phyloP scores from a whole-genome alignment of 305 asterid species.

The Stenogyne calaminthoides region DNA sequence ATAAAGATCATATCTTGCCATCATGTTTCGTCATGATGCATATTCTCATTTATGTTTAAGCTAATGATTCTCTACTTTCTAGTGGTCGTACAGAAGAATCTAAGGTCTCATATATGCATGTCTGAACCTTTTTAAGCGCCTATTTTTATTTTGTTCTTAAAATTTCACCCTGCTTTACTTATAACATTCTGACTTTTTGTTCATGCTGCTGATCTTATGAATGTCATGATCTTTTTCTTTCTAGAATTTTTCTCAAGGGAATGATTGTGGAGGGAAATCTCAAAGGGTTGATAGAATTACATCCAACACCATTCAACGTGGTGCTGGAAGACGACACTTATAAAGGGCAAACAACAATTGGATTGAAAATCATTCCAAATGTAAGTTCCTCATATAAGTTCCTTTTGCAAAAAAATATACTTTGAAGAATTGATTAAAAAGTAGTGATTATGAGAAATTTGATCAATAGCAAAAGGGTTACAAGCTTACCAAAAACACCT shows the following conservation, averaged over 20 bases:
- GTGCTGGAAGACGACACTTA: constrained; percentile 70
- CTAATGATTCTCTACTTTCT: not conserved
- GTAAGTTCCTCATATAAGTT: constrained; percentile 41
- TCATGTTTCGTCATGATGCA: not conserved
- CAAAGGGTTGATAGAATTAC: constrained; percentile 46
- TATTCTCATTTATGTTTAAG: not conserved
- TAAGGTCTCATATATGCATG: not conserved
- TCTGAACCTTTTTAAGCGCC: not conserved
- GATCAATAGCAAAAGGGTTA: too few relatives aligned
- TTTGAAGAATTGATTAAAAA: too few relatives aligned
- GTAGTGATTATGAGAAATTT: too few relatives aligned
- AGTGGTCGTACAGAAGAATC: not conserved
- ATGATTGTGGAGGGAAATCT: constrained; percentile 54
- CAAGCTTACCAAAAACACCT: too few relatives aligned
- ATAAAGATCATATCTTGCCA: not conserved
- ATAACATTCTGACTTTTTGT: not conserved
- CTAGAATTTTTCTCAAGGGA: constrained; percentile 67
- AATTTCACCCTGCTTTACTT: not conserved
- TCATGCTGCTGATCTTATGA: not conserved
- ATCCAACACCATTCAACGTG: constrained; percentile 65
- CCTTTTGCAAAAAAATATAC: not conserved
- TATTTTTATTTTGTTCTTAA: not conserved
- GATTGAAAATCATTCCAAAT: constrained; percentile 52
- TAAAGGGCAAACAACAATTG: constrained; percentile 66
- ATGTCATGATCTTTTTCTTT: not conserved